Evolutionary conservation across 306 rosid species (phyloP), one percentile per base, ranked within the genome.

Genomic region (Prunus armeniaca): DNA sequence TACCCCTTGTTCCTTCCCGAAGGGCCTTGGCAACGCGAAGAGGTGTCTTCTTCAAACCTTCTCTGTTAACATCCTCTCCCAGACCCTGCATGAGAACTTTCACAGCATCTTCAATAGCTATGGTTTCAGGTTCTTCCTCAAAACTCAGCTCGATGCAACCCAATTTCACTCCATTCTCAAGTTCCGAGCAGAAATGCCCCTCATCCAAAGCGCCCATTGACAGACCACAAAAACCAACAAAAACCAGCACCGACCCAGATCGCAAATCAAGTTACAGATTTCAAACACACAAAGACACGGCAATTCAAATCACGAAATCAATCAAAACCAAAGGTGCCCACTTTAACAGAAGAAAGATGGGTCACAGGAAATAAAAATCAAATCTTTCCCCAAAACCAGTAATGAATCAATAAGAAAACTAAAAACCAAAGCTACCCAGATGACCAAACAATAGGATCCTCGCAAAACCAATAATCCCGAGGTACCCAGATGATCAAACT

Each of bases 11-110:
- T 83, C 99, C 99, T 81, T 96, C 93, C 65, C 90, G 82, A 58
- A 96, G 93, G 56, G 99, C 96, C 82, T 96, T 92, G 20, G 99
- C 98, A 74, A 96, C 98, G 46, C 97, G 97, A 72, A 87, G 83
- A 58, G 99, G 99, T 27, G 97, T 96, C 83, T 91, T 96, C 76
- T 75, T 82, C 54, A 96, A 67, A 70, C 99, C 98, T 77, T 96
- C 98, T 73, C 99, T 86, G 76, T 89, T 86, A 49, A 88, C 71
- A 81, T 96, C 98, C 76, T 96, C 98, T 19, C 93, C 93, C 7
- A 96, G 83, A 77, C 98, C 99, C 54, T 67, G 82, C 86, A 96
- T 81, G 74, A 96, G 82, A 89, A 89, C 91, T 87, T 82, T 90
- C 19, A 95, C 93, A 60, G 97, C 84, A 43, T 90, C 91, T 78